Percentiles rank a stretch among this genome's conserved stretches.
Conservation (phyloP, 352 stramenopile species). For the Peronospora destructor region DNA sequence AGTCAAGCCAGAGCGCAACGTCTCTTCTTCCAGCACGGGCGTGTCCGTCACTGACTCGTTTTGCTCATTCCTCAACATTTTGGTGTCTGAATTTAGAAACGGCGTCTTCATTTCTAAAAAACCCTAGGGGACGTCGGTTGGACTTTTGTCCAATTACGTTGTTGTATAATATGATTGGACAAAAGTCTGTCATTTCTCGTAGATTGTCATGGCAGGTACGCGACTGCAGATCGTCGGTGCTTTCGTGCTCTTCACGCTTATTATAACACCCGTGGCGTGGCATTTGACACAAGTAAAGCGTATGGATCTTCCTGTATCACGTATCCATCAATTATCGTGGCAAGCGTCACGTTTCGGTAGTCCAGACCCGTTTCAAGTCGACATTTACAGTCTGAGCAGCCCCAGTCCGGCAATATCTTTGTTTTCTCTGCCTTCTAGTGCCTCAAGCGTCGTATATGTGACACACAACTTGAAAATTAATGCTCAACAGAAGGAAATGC, state of each 20-base stretch:
- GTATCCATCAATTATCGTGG: conserved; percentile 52
- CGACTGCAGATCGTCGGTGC: conserved; percentile 66
- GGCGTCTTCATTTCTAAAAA: not conserved
- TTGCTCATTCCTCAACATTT: conserved; percentile 23
- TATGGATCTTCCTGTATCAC: conserved; percentile 39
- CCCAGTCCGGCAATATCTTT: not conserved
- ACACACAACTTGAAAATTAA: conserved; percentile 9
- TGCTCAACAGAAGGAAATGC: conserved; percentile 2
- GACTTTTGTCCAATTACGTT: not conserved
- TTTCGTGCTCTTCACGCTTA: conserved; percentile 67
- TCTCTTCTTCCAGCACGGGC: conserved; percentile 57
- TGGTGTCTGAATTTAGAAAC: not conserved
- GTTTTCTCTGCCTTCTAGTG: conserved; percentile 11
- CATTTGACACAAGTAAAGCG: conserved; percentile 65
- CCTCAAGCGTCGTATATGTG: conserved; percentile 17
- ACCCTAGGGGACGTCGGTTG: too few species aligned
- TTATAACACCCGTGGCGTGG: conserved; percentile 54
- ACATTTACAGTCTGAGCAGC: conserved; percentile 19
- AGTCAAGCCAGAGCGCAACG: conserved; percentile 17
- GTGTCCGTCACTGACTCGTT: conserved; percentile 38
- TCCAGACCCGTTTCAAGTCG: conserved; percentile 14
- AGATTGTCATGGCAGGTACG: conserved; percentile 49
- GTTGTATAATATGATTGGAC: not conserved
- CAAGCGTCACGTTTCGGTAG: conserved; percentile 23
- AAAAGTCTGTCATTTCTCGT: not conserved